phyloP scores from a whole-genome alignment of 352 stramenopile genomes.

The Globisporangium spinosum region DNA sequence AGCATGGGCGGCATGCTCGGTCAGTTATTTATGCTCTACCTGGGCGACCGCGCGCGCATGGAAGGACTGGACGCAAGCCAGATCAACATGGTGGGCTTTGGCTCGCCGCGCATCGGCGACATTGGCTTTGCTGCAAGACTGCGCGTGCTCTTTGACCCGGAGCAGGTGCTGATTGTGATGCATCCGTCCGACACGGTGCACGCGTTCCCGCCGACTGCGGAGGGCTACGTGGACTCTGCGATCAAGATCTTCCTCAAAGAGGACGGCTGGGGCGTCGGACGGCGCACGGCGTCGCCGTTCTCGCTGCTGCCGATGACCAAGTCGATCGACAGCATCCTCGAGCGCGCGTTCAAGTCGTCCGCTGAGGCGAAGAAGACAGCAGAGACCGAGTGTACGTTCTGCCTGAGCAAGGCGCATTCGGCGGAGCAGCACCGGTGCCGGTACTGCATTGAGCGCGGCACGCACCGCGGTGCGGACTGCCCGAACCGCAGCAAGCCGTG shows the following conservation, averaged over 20 bases:
- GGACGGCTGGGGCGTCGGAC: slow-evolving; percentile 57
- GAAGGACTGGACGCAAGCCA: slow-evolving; percentile 67
- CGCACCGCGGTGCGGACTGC: slow-evolving; percentile 66
- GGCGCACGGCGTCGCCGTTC: slow-evolving; percentile 64
- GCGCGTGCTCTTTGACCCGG: slow-evolving; percentile 66
- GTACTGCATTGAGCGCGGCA: slow-evolving; percentile 78
- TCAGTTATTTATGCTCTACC: slow-evolving; percentile 74
- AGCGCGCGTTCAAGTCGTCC: slow-evolving; percentile 55
- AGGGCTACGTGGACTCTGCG: slow-evolving; percentile 73
- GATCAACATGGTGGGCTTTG: slow-evolving; percentile 85
- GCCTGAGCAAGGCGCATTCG: slow-evolving; percentile 53
- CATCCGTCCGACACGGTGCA: slow-evolving; percentile 80
- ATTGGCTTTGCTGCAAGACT: slow-evolving; percentile 73
- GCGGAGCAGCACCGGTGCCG: slow-evolving; percentile 75
- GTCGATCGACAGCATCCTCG: slow-evolving; percentile 72
- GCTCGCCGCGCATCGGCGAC: slow-evolving; percentile 72
- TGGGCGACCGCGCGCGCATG: slow-evolving; percentile 76
- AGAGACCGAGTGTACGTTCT: slow-evolving; percentile 51
- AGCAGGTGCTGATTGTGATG: slow-evolving; percentile 84
- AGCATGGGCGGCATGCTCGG: slow-evolving; percentile 84
- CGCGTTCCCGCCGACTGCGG: slow-evolving; percentile 74
- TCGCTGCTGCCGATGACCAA: slow-evolving; percentile 73
- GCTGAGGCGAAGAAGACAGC: slow-evolving; percentile 16
- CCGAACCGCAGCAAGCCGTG: slow-evolving; percentile 70
- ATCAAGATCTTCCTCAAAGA: slow-evolving; percentile 86